Conservation (phyloP, 805 yeast species). For the Isabelozyma gotoi region DNA sequence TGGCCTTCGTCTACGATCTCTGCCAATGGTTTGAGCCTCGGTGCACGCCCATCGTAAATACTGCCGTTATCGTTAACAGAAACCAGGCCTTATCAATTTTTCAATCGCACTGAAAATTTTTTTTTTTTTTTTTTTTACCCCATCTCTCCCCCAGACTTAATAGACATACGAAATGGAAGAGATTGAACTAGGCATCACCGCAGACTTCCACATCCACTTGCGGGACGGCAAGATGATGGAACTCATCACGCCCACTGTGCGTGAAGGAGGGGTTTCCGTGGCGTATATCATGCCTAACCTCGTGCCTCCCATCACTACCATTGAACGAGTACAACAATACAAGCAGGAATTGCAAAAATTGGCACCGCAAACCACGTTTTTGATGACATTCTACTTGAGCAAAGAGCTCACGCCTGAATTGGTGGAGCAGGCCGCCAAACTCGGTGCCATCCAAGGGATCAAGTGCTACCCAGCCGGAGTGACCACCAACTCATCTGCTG, state of each 20-base stretch:
- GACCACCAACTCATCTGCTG: constrained; percentile 91
- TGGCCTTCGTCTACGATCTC: neutral
- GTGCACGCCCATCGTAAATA: neutral
- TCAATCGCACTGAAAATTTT: neutral
- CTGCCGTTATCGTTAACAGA: neutral
- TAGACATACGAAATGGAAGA: constrained; percentile 10
- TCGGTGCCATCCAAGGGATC: constrained; percentile 76
- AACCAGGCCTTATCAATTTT: neutral
- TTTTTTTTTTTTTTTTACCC: neutral
- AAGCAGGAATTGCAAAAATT: constrained; percentile 59
- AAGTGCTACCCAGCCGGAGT: constrained; percentile 99
- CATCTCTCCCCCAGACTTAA: no score
- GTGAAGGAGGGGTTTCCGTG: constrained; percentile 86
- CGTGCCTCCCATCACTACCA: constrained; percentile 85
- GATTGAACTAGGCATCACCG: constrained; percentile 66
- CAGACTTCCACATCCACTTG: constrained; percentile 94
- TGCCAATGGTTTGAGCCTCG: neutral
- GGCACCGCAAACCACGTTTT: constrained; percentile 80
- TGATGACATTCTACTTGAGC: constrained; percentile 87
- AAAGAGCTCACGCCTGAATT: constrained; percentile 82
- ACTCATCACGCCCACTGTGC: constrained; percentile 84
- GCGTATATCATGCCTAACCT: constrained; percentile 97
- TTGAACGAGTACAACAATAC: constrained; percentile 71
- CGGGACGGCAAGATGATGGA: constrained; percentile 95
- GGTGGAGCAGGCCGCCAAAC: constrained; percentile 71